phyloP scores from a whole-genome alignment of 306 rosid genomes.

The Heteromeles arbutifolia region DNA sequence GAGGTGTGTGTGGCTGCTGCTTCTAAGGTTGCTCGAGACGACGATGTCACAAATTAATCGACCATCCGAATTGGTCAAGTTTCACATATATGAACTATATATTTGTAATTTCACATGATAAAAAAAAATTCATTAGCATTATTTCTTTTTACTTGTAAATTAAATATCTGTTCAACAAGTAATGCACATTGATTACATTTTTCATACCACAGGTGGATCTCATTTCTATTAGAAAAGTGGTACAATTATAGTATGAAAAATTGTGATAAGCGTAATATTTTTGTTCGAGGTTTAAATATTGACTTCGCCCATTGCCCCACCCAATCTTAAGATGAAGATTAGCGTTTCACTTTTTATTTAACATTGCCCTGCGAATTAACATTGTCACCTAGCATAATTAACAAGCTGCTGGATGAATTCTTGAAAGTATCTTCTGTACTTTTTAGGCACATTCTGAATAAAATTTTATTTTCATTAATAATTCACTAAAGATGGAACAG shows the following conservation, averaged over 20 bases:
- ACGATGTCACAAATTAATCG: slow-evolving; percentile 33
- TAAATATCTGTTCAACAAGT: too few species aligned
- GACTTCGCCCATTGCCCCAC: too few species aligned
- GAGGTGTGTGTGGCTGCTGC: too few species aligned
- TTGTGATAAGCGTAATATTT: too few species aligned
- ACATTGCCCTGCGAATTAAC: not conserved
- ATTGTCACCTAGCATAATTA: not conserved
- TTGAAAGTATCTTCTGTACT: not conserved
- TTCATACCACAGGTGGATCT: too few species aligned
- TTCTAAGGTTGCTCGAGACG: slow-evolving; percentile 2
- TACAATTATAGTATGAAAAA: too few species aligned
- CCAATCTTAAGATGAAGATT: not conserved
- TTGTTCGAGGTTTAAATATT: too few species aligned
- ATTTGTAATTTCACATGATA: not conserved
- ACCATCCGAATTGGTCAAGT: slow-evolving; percentile 24
- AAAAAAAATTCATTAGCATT: too few species aligned
- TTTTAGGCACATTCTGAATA: not conserved
- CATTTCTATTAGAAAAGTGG: rapidly evolving
- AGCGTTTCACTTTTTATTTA: not conserved
- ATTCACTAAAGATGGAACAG: not conserved
- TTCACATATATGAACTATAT: not conserved
- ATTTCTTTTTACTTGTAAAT: too few species aligned
- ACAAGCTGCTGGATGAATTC: not conserved
- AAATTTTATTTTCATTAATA: not conserved
- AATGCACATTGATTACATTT: too few species aligned